These are phyloP conservation scores for Aristolochia fimbriata DNA, from an alignment of 164 flowering plant genomes.

Conservation along the genomic window DNA sequence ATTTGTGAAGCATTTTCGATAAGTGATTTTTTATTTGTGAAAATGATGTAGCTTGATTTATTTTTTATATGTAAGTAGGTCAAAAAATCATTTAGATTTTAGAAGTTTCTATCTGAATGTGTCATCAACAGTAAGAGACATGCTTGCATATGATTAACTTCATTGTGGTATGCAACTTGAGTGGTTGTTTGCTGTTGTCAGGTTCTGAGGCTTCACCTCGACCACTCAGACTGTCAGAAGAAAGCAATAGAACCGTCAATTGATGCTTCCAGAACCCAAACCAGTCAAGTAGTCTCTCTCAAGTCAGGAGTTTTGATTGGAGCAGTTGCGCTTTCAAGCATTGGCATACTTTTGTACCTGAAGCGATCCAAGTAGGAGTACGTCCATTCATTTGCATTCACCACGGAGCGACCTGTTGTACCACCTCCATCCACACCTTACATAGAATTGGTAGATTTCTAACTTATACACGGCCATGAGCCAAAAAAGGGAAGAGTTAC, in stretches of 20 bases:
- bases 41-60: not conserved
- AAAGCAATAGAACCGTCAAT: conserved; percentile 11
- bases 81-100: too few species aligned
- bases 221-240: conserved; percentile 31
- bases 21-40: not conserved
- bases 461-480: not conserved
- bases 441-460: not conserved
- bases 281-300: conserved; percentile 18
- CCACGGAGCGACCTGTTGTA: too few species aligned
- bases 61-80: not conserved
- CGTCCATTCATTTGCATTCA: not conserved
- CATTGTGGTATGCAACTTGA: not conserved
- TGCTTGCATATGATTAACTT: not conserved
- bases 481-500: not conserved
- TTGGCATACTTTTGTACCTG: conserved; percentile 58
- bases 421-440: too few species aligned
- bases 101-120: not conserved
- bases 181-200: conserved; percentile 15
- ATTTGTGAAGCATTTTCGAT: too few species aligned
- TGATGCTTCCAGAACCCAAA: conserved; percentile 15
- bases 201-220: conserved; percentile 77
- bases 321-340: conserved; percentile 41
- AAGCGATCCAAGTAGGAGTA: conserved; percentile 41
- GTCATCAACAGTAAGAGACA: not conserved
- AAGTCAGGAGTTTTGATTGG: conserved; percentile 47